These are phyloP conservation scores for Rutidosis leptorrhynchoides DNA, from an alignment of 129 eudicot genomes.

Conservation along the genomic window DNA sequence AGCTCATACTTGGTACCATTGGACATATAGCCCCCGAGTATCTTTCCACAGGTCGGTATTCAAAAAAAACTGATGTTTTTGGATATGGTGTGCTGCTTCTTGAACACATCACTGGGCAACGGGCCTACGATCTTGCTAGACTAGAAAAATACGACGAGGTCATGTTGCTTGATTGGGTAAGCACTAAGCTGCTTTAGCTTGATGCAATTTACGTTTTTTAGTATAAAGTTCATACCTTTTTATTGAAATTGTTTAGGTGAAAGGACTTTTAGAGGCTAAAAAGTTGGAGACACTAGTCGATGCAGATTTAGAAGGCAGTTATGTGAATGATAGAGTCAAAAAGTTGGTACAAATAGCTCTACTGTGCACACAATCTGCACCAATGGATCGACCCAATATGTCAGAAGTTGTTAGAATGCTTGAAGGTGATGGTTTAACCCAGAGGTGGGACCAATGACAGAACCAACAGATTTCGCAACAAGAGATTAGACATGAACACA, in stretches of 20 bases:
- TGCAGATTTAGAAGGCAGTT: conserved; percentile 50
- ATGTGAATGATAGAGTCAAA: conserved; percentile 54
- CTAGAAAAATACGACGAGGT: conserved; percentile 77
- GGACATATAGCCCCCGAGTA: conserved; percentile 96
- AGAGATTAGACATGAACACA: background rate
- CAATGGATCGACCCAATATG: conserved; percentile 76
- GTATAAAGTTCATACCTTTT: background rate
- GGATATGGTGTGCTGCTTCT: conserved; percentile 93
- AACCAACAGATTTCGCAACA: background rate
- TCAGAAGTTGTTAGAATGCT: conserved; percentile 90
- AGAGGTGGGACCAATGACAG: conserved; percentile 55
- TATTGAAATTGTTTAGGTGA: conserved; percentile 42
- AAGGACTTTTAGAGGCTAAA: conserved; percentile 63
- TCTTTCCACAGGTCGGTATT: conserved; percentile 73
- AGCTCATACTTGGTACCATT: conserved; percentile 93
- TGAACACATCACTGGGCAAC: conserved; percentile 84
- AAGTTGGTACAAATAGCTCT: conserved; percentile 66
- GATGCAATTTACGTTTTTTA: background rate
- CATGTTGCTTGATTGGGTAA: conserved; percentile 88
- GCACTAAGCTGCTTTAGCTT: conserved; percentile 19
- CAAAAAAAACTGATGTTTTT: conserved; percentile 81
- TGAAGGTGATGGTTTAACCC: conserved; percentile 78
- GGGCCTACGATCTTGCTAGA: conserved; percentile 90
- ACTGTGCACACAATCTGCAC: conserved; percentile 61
- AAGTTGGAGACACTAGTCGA: conserved; percentile 64